A percentile compares a stretch with the other conserved stretches of the same genome.
phyloP scores from a whole-genome alignment of 805 yeast species.

The Pichia deserticola region DNA sequence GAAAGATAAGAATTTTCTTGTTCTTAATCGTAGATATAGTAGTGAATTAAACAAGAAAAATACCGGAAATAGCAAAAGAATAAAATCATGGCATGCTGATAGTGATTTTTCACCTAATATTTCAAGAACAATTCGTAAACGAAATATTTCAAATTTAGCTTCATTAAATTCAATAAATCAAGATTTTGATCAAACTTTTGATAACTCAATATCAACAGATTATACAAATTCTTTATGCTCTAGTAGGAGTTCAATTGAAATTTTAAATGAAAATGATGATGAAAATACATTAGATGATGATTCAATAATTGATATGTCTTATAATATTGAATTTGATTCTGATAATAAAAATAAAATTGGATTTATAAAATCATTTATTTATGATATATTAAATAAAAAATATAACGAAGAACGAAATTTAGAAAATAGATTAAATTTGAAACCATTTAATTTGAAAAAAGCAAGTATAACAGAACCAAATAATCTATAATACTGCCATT shows the following conservation, averaged over 20 bases:
- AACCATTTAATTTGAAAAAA: not conserved
- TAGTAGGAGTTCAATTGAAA: too few species aligned
- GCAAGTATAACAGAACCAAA: not conserved
- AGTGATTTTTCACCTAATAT: not conserved
- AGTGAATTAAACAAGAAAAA: not conserved
- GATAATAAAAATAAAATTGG: not conserved
- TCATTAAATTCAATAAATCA: too few species aligned
- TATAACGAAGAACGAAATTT: too few species aligned
- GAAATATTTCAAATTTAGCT: too few species aligned
- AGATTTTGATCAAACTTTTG: too few species aligned
- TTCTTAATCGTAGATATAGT: not conserved
- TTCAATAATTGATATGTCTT: conserved; percentile 2
- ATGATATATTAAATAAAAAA: not conserved
- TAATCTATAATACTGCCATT: too few species aligned
- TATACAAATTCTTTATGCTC: too few species aligned
- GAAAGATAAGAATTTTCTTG: not conserved
- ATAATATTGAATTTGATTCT: not conserved
- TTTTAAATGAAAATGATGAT: too few species aligned
- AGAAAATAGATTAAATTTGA: not conserved
- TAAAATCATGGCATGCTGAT: conserved; percentile 5
- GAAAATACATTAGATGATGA: not conserved
- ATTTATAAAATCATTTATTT: not conserved
- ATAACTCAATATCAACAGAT: too few species aligned
- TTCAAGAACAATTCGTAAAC: too few species aligned
- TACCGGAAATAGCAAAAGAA: not conserved